A percentile compares a stretch with the other conserved stretches of the same genome.
These are phyloP conservation scores for Myriosclerotinia scirpicola DNA, from an alignment of 2,329 filamentous ascomycete genomes.

Conservation along the genomic window DNA sequence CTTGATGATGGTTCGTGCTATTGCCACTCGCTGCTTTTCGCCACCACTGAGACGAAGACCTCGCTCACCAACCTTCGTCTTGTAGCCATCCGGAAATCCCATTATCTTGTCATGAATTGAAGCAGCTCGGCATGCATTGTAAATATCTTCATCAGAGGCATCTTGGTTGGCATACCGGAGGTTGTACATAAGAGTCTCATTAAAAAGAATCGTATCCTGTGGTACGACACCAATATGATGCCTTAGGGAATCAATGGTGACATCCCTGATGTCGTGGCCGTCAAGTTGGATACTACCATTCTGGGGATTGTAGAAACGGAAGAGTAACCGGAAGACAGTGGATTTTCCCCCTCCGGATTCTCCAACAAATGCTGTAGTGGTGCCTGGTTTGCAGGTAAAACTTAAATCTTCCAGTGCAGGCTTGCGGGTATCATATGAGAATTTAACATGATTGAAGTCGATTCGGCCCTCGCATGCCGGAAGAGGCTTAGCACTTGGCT, in stretches of 20 bases:
- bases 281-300: constrained; percentile 82
- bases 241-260: constrained; percentile 92
- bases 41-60: constrained; percentile 84
- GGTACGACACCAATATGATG: constrained; percentile 92
- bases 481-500: constrained; percentile 62
- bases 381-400: constrained; percentile 85
- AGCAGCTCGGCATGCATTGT: constrained; percentile 77
- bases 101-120: constrained; percentile 93
- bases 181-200: constrained; percentile 94
- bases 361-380: constrained; percentile 92
- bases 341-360: constrained; percentile 98
- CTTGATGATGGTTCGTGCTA: constrained; percentile 90
- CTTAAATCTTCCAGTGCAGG: constrained; percentile 79
- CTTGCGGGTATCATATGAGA: constrained; percentile 84
- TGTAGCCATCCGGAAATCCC: constrained; percentile 82
- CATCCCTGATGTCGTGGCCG: constrained; percentile 75
- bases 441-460: constrained; percentile 83
- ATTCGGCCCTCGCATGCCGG: constrained; percentile 75
- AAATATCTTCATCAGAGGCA: constrained; percentile 79
- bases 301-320: constrained; percentile 89
- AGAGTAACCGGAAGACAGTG: constrained; percentile 91
- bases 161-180: constrained; percentile 82
- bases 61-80: constrained; percentile 88
- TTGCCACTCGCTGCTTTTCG: constrained; percentile 91
- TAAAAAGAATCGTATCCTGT: constrained; percentile 94